These are phyloP conservation scores for Colletotrichum limetticola DNA, from an alignment of 2,329 filamentous ascomycete genomes.

Conservation along the genomic window DNA sequence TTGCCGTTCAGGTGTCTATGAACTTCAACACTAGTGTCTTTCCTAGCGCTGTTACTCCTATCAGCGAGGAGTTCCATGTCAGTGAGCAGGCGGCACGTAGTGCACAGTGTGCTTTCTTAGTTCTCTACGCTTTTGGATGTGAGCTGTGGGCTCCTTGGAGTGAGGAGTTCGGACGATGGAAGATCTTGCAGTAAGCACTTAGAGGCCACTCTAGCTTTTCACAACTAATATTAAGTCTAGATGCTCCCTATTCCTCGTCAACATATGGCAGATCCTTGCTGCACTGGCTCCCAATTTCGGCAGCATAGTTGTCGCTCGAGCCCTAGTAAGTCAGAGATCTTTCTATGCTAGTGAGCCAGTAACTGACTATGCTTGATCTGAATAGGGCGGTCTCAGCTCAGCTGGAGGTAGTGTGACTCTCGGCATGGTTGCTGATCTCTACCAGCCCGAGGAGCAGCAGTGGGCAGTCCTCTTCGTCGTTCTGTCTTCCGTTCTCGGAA, in stretches of 20 bases:
- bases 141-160: constrained; percentile 66
- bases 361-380: background rate
- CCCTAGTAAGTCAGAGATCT: constrained; percentile 23
- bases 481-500: constrained; percentile 65
- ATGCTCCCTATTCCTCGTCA: constrained; percentile 57
- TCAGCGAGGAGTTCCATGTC: constrained; percentile 56
- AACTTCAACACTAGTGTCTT: constrained; percentile 66
- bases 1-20: constrained; percentile 65
- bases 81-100: constrained; percentile 57
- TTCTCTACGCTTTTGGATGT: constrained; percentile 61
- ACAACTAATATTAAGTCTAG: background rate
- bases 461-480: constrained; percentile 71
- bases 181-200: constrained; percentile 57
- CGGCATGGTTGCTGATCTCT: constrained; percentile 74
- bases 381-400: constrained; percentile 67
- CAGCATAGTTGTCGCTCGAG: constrained; percentile 54
- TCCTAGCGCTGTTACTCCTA: constrained; percentile 58
- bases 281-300: constrained; percentile 54
- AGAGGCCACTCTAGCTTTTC: rapidly evolving
- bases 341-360: too few relatives aligned
- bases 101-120: constrained; percentile 60
- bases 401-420: constrained; percentile 73
- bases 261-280: constrained; percentile 62
- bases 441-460: constrained; percentile 65
- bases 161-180: constrained; percentile 64